Conservation (phyloP, 2,329 filamentous ascomycete species). For the Calonectria montana region DNA sequence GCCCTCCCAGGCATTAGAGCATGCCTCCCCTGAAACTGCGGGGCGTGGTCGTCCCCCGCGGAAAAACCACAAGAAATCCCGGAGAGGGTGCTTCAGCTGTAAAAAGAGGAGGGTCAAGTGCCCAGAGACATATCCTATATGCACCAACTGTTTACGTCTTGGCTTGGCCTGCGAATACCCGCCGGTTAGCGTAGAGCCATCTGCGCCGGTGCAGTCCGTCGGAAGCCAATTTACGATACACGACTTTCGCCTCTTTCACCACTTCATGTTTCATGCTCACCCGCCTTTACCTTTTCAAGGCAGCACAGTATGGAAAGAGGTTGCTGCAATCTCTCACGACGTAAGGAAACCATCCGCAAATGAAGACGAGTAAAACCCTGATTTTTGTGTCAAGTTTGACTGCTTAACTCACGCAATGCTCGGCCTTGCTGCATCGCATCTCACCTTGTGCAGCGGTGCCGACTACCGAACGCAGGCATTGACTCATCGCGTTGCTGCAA, state of each 20-base stretch:
- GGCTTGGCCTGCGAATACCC: no score
- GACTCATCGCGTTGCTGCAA: constrained; percentile 46
- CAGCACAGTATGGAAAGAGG: constrained; percentile 46
- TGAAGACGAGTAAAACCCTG: no score
- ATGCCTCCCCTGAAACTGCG: no score
- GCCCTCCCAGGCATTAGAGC: no score
- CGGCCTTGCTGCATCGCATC: constrained; percentile 49
- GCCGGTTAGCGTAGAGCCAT: no score
- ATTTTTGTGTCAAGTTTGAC: constrained; percentile 41
- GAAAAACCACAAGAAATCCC: no score
- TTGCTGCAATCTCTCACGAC: constrained; percentile 46
- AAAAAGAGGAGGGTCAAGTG: no score
- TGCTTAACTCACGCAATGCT: constrained; percentile 52
- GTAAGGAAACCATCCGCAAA: constrained; percentile 31
- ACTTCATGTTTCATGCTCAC: constrained; percentile 57
- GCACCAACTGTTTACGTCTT: no score
- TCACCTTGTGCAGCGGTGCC: constrained; percentile 35
- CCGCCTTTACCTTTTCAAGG: constrained; percentile 48
- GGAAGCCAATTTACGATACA: constrained; percentile 48
- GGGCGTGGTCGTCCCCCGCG: no score
- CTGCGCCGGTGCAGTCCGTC: no score
- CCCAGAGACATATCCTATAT: no score
- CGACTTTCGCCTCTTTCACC: constrained; percentile 62
- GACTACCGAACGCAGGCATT: constrained; percentile 40
- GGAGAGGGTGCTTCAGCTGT: no score